Percentiles rank a stretch among this genome's conserved stretches.
Conservation (phyloP, 768 basidiomycete species). For the Hypholoma fasciculare region DNA sequence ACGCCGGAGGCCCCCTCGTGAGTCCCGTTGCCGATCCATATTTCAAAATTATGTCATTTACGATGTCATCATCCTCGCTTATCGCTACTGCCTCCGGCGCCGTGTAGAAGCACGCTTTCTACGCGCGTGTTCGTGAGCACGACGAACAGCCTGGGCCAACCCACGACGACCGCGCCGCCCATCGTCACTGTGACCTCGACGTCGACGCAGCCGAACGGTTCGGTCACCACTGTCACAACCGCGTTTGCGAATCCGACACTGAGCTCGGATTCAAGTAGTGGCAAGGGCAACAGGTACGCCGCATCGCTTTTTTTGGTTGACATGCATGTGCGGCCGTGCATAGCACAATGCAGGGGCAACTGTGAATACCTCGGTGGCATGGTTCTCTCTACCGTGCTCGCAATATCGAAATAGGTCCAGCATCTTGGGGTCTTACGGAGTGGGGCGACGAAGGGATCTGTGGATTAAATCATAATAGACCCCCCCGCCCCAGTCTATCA, state of each 20-base stretch:
- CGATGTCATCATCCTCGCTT: conserved; percentile 17
- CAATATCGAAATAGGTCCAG: too few species aligned
- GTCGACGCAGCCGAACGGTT: conserved; percentile 55
- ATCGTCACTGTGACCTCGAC: conserved; percentile 57
- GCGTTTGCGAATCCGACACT: conserved; percentile 74
- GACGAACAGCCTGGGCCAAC: conserved; percentile 55
- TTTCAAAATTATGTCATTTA: conserved; percentile 9
- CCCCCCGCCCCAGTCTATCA: not conserved
- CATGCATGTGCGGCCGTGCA: not conserved
- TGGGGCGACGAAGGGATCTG: too few species aligned
- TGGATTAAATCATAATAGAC: too few species aligned
- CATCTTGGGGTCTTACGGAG: too few species aligned
- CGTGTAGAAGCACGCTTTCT: conserved; percentile 50
- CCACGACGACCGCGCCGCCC: conserved; percentile 51
- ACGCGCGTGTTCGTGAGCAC: conserved; percentile 58
- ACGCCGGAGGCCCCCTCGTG: conserved; percentile 11
- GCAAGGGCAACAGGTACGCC: conserved; percentile 52
- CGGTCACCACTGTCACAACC: conserved; percentile 58
- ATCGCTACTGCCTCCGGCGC: conserved; percentile 5
- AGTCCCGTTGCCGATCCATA: conserved; percentile 3
- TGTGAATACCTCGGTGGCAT: not conserved
- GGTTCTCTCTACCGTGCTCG: not conserved
- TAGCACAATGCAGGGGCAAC: not conserved
- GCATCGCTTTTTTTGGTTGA: not conserved
- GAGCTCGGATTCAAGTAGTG: conserved; percentile 42